Conservation (phyloP, 2,329 filamentous ascomycete species). For the Pseudogymnoascus sp. region DNA sequence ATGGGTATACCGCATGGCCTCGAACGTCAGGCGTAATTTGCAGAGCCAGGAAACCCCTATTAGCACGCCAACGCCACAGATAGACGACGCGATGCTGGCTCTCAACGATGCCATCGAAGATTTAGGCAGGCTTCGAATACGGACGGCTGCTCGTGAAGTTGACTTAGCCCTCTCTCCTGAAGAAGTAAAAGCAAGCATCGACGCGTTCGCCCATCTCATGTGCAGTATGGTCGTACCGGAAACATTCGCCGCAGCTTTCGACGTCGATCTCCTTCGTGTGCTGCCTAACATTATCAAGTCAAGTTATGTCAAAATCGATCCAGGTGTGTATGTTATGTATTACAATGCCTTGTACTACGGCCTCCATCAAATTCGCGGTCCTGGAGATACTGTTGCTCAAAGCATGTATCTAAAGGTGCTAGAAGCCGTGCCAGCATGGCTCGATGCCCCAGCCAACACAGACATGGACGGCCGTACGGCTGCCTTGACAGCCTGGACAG, state of each 20-base stretch:
- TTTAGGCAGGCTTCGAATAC: constrained; percentile 5
- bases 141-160: not conserved
- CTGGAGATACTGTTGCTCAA: not conserved
- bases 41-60: constrained; percentile 4
- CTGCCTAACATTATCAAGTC: not conserved
- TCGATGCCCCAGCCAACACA: not conserved
- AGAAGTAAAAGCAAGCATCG: not conserved
- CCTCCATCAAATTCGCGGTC: not conserved
- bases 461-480: not conserved
- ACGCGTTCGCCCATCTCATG: not conserved
- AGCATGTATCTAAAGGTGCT: not conserved
- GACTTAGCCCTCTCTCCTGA: not conserved
- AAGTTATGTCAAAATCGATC: not conserved
- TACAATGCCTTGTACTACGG: constrained; percentile 4
- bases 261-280: not conserved
- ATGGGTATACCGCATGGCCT: constrained; percentile 7
- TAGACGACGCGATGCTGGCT: not conserved
- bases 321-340: constrained; percentile 1
- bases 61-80: not conserved
- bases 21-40: constrained; percentile 5
- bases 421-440: not conserved
- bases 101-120: not conserved
- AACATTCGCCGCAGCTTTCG: not conserved
- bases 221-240: not conserved
- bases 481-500: not conserved